These are phyloP conservation scores for Candida maris DNA, from an alignment of 805 yeast genomes.

Conservation along the genomic window DNA sequence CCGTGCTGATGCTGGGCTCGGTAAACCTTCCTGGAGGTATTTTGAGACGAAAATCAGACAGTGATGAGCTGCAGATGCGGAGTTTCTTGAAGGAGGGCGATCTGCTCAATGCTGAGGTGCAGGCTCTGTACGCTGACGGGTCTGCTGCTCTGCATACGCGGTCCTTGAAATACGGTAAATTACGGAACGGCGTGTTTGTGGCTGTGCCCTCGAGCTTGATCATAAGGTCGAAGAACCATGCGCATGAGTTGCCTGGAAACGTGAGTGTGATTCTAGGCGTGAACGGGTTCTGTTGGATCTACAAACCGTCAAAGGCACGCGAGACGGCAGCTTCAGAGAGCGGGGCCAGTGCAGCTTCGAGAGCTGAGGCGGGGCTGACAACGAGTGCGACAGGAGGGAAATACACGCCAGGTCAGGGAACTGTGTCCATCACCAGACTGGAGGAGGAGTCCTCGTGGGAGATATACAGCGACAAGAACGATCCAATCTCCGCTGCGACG, in stretches of 20 bases:
- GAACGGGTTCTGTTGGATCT: slow-evolving; percentile 91
- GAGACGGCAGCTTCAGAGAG: slow-evolving; percentile 8
- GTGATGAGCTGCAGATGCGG: slow-evolving; percentile 96
- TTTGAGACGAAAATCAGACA: slow-evolving; percentile 86
- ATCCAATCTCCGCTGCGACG: slow-evolving; percentile 54
- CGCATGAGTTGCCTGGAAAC: slow-evolving; percentile 89
- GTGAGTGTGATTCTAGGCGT: slow-evolving; percentile 89
- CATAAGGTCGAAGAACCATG: slow-evolving; percentile 81
- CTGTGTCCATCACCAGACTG: slow-evolving; percentile 73
- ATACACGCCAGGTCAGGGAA: slow-evolving; percentile 55
- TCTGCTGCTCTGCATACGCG: slow-evolving; percentile 93
- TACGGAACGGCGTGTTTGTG: slow-evolving; percentile 83
- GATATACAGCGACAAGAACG: slow-evolving; percentile 88
- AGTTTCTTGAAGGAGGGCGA: slow-evolving; percentile 93
- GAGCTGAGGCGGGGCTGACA: slow-evolving; percentile 39
- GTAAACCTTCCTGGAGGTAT: slow-evolving; percentile 98
- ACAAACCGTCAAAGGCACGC: slow-evolving; percentile 51
- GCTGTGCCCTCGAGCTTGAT: slow-evolving; percentile 80
- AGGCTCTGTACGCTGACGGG: slow-evolving; percentile 83
- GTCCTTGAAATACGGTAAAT: slow-evolving; percentile 90
- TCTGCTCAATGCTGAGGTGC: slow-evolving; percentile 92
- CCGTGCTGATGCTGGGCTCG: slow-evolving; percentile 87
- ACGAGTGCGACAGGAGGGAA: slow-evolving; percentile 24
- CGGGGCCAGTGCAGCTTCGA: slow-evolving; percentile 22
- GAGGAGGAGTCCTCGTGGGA: slow-evolving; percentile 91